phyloP scores from a whole-genome alignment of 1,139 yeast species.

The Hyphopichia burtonii region DNA sequence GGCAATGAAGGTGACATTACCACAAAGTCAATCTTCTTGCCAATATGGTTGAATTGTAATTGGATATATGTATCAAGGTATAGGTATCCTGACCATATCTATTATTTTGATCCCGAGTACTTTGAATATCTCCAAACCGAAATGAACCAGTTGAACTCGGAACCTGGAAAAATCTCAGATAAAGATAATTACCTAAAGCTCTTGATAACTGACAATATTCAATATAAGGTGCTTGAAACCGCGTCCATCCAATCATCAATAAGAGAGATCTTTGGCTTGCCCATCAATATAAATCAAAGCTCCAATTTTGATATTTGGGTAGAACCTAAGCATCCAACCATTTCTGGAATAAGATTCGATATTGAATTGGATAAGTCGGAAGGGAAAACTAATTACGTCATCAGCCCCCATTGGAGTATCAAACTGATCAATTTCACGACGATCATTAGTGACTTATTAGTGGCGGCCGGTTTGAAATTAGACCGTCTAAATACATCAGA shows the following conservation, averaged over 20 bases:
- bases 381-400: slow-evolving; percentile 4
- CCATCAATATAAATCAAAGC: slow-evolving; percentile 17
- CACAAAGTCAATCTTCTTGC: slow-evolving; percentile 21
- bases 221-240: slow-evolving; percentile 28
- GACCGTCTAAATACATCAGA: slow-evolving; percentile 24
- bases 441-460: slow-evolving; percentile 18
- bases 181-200: slow-evolving; percentile 12
- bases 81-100: slow-evolving; percentile 23
- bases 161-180: slow-evolving; percentile 5
- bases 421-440: slow-evolving; percentile 25
- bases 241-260: slow-evolving; percentile 21
- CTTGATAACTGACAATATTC: slow-evolving; percentile 22
- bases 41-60: slow-evolving; percentile 33
- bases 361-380: slow-evolving; percentile 8
- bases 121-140: slow-evolving; percentile 14
- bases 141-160: slow-evolving; percentile 10
- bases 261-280: slow-evolving; percentile 29
- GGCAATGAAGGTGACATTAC: slow-evolving; percentile 1
- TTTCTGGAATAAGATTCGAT: slow-evolving; percentile 29
- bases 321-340: slow-evolving; percentile 26
- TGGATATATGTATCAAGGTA: slow-evolving; percentile 19
- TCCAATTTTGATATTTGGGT: slow-evolving; percentile 27
- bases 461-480: slow-evolving; percentile 24
- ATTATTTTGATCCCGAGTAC: slow-evolving; percentile 26
- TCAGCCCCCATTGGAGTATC: slow-evolving; percentile 22